Base-by-base conservation (phyloP, 441 rosid species). In the Corymbia calophylla region DNA sequence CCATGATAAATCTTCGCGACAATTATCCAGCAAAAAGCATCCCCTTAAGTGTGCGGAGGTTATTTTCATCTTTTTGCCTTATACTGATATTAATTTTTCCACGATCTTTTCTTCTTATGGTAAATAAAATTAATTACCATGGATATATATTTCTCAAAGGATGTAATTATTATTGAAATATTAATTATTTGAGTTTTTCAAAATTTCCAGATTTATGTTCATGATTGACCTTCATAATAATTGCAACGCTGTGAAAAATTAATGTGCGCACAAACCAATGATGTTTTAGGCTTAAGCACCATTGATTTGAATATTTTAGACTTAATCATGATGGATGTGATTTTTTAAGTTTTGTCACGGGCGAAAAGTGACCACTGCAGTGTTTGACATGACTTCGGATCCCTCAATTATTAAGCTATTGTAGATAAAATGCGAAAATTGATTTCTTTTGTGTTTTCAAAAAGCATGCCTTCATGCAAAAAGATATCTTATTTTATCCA, bases 341-440 rank as follows among this genome's bases (percentile, higher is more conserved):
- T 4, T 4, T 56, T 19, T 23, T 4, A 11, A 23, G 27, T 56
- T 56, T 21, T 23, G 6, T 23, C 0, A 10, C 13, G 4, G 0
- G 29, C 4, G 1, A 56, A 55, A 55, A 55, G 60, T 8, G 60
- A 55, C 5, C 2, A 56, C 39, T 39, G 21, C 0, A 55, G 21
- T 1, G 0, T 55, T 55, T 19, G 8, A 55, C 1, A 3, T 19
- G 58, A 55, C 2, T 55, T 55, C 0, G 3, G 58, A 55, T 19
- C 25, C 21, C 58, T 55, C 21, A 19, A 55, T 55, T 55, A 55
- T 55, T 55, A 55, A 3, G 58, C 9, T 3, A 55, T 55, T 8
- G 58, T 55, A 1, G 0, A 54, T 19, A 7, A 18, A 18, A 8
- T 55, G 25, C 4, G 3, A 55, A 55, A 55, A 8, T 55, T 3